Conservation (phyloP, 1,139 yeast species). For the Debaryomyces coudertii region DNA sequence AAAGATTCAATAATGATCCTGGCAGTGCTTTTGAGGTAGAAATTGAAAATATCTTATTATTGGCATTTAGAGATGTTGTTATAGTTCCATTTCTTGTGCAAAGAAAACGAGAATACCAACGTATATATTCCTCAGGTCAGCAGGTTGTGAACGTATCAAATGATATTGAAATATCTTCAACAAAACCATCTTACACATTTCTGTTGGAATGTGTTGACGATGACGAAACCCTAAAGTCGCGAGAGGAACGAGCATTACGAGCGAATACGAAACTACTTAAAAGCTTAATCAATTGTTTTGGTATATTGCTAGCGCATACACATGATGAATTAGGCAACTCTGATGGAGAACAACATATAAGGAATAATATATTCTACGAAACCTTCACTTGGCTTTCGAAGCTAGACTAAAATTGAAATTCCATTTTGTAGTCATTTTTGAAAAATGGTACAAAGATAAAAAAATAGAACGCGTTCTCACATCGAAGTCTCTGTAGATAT, state of each 20-base stretch:
- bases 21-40: slow-evolving; percentile 23
- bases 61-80: slow-evolving; percentile 36
- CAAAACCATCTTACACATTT: not conserved
- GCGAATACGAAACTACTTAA: slow-evolving; percentile 15
- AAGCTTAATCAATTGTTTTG: slow-evolving; percentile 26
- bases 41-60: slow-evolving; percentile 33
- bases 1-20: slow-evolving; percentile 12
- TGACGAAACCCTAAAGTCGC: slow-evolving; percentile 1
- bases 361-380: slow-evolving; percentile 23
- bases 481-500: not conserved
- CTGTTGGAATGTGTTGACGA: not conserved
- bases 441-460: slow-evolving; percentile 6
- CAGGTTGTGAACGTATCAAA: not conserved
- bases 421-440: not conserved
- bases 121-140: not conserved
- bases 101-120: slow-evolving; percentile 16
- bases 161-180: not conserved
- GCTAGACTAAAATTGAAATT: not conserved
- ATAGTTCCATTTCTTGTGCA: slow-evolving; percentile 32
- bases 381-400: slow-evolving; percentile 24
- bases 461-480: slow-evolving; percentile 7
- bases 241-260: slow-evolving; percentile 14
- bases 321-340: slow-evolving; percentile 20
- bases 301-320: slow-evolving; percentile 24
- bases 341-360: slow-evolving; percentile 25